Evolutionary conservation across 257 asterid species (phyloP).

Genomic region (Solanum corneliomulleri): DNA sequence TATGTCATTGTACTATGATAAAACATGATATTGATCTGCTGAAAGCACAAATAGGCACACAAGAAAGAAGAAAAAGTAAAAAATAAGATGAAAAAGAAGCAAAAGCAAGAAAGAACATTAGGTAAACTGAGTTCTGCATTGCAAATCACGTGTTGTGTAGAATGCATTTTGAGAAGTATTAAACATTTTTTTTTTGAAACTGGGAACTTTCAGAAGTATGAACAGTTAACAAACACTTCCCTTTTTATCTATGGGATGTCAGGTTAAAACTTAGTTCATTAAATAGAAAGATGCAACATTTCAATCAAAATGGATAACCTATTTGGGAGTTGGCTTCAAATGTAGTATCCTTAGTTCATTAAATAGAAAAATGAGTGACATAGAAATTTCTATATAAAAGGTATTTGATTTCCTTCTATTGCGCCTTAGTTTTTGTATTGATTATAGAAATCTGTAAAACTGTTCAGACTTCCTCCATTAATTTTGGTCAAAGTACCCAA

Average conservation of each 20-base stretch:
- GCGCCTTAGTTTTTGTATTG: too few species aligned
- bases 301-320: neutral
- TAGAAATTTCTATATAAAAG: too few species aligned
- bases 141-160: neutral
- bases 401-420: too few species aligned
- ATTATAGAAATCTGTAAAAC: too few species aligned
- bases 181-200: neutral
- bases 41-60: neutral
- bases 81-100: neutral
- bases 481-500: too few species aligned
- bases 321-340: neutral
- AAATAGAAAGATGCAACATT: neutral
- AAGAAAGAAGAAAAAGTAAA: neutral
- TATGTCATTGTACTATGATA: neutral
- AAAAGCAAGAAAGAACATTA: neutral
- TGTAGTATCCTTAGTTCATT: neutral
- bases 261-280: neutral
- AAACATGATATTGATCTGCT: neutral
- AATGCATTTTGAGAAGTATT: neutral
- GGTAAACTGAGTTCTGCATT: neutral
- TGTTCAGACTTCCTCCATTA: too few species aligned
- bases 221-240: neutral
- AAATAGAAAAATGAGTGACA: too few species aligned
- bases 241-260: neutral
- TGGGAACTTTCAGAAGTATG: neutral